Conservation (phyloP, 345 rosid genomes). For the Turnera subulata region DNA sequence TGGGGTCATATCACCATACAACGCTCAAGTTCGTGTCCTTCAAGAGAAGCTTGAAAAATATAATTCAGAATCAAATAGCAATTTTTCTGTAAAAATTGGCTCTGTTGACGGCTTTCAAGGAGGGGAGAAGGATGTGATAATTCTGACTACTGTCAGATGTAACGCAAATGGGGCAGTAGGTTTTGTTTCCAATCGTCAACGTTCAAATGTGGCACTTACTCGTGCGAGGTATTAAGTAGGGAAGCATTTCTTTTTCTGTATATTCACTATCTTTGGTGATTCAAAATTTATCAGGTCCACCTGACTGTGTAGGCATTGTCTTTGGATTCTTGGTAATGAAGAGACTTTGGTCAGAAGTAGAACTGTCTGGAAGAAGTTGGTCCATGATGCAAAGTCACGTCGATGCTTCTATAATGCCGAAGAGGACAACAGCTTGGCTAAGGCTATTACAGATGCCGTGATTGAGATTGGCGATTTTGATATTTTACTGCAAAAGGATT, state of each 20-base stretch:
- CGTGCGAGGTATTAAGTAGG: slow-evolving; percentile 18
- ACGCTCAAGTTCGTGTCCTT: slow-evolving; percentile 33
- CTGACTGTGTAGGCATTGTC: slow-evolving; percentile 32
- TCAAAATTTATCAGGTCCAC: background rate
- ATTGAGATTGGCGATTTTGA: slow-evolving; percentile 39
- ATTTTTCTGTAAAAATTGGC: slow-evolving; percentile 30
- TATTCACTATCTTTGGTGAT: background rate
- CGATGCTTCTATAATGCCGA: slow-evolving; percentile 40
- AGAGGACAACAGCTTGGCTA: slow-evolving; percentile 34
- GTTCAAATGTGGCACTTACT: slow-evolving; percentile 21
- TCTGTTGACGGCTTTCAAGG: slow-evolving; percentile 26
- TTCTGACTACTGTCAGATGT: slow-evolving; percentile 23
- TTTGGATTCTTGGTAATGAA: slow-evolving; percentile 53
- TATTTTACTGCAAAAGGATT: slow-evolving; percentile 31
- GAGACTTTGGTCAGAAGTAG: slow-evolving; percentile 28
- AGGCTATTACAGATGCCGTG: slow-evolving; percentile 30
- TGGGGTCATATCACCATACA: slow-evolving; percentile 22
- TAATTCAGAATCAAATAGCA: background rate
- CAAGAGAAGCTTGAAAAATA: slow-evolving; percentile 32
- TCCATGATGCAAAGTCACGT: slow-evolving; percentile 39
- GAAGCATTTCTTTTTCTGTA: background rate
- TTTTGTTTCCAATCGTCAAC: slow-evolving; percentile 13
- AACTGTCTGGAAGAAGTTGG: slow-evolving; percentile 35
- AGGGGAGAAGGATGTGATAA: slow-evolving; percentile 23
- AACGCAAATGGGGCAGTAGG: slow-evolving; percentile 15